phyloP scores from a whole-genome alignment of 306 rosid species.

The Quercus glauca region DNA sequence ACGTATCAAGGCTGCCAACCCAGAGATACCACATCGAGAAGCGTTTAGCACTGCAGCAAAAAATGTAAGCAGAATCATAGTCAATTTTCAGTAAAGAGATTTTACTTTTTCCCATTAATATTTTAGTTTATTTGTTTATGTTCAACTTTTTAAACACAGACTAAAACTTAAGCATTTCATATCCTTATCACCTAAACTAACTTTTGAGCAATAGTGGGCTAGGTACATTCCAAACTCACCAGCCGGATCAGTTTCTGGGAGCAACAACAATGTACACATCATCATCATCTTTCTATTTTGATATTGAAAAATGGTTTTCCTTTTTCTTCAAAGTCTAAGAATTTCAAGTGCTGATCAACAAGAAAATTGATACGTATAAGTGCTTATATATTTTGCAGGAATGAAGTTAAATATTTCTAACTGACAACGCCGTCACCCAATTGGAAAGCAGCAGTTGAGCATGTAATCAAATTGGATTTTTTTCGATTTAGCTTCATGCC shows the following conservation, averaged over 20 bases:
- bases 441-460: background rate
- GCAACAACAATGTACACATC: constrained; percentile 29
- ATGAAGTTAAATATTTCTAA: constrained; percentile 5
- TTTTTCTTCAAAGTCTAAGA: background rate
- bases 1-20: constrained; percentile 90
- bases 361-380: background rate
- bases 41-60: constrained; percentile 97
- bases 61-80: constrained; percentile 39
- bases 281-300: background rate
- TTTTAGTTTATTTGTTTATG: no score
- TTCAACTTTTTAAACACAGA: no score
- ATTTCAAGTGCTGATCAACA: background rate
- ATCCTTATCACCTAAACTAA: background rate
- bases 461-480: background rate
- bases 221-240: constrained; percentile 80
- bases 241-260: constrained; percentile 53
- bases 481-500: background rate
- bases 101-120: no score
- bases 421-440: background rate
- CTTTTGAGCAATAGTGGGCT: constrained; percentile 69
- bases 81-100: background rate
- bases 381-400: constrained; percentile 23
- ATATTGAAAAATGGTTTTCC: background rate
- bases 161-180: background rate
- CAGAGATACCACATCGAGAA: constrained; percentile 95